Evolutionary conservation across 306 rosid genomes (phyloP).

Genomic region (Hippophae tibetana): DNA sequence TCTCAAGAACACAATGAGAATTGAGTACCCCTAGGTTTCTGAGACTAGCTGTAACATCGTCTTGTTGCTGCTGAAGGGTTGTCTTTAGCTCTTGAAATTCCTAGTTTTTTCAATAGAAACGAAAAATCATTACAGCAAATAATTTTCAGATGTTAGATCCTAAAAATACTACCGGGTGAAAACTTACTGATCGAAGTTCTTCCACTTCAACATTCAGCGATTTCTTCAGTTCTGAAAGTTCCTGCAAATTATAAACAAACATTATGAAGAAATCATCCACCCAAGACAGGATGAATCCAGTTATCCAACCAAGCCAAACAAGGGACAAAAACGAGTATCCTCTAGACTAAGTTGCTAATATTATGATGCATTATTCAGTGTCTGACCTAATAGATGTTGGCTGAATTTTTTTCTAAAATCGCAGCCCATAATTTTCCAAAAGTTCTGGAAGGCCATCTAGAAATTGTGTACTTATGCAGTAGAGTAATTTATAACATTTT

Average conservation of each 20-base stretch:
- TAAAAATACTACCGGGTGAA: slow-evolving; percentile 10
- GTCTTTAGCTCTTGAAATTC: slow-evolving; percentile 89
- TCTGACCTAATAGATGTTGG: too few relatives aligned
- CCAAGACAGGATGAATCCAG: slow-evolving; percentile 1
- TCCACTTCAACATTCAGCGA: slow-evolving; percentile 91
- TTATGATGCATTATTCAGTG: neutral
- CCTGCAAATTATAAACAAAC: slow-evolving; percentile 41
- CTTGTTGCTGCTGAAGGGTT: slow-evolving; percentile 91
- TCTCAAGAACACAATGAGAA: slow-evolving; percentile 7
- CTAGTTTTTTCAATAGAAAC: slow-evolving; percentile 31
- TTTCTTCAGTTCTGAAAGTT: slow-evolving; percentile 79
- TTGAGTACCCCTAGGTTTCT: slow-evolving; percentile 66
- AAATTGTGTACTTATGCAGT: too few relatives aligned
- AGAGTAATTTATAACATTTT: too few relatives aligned
- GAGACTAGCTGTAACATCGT: slow-evolving; percentile 80
- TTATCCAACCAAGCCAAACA: slow-evolving; percentile 8
- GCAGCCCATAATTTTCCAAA: too few relatives aligned
- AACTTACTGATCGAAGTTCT: slow-evolving; percentile 73
- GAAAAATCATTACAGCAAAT: neutral
- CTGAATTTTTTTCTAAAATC: too few relatives aligned
- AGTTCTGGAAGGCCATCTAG: too few relatives aligned
- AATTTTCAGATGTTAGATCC: slow-evolving; percentile 3
- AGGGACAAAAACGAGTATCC: slow-evolving; percentile 7
- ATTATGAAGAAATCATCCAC: slow-evolving; percentile 9
- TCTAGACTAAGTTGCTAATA: neutral